phyloP scores from a whole-genome alignment of 208 protist genomes.

The Wallacemonas sp. region DNA sequence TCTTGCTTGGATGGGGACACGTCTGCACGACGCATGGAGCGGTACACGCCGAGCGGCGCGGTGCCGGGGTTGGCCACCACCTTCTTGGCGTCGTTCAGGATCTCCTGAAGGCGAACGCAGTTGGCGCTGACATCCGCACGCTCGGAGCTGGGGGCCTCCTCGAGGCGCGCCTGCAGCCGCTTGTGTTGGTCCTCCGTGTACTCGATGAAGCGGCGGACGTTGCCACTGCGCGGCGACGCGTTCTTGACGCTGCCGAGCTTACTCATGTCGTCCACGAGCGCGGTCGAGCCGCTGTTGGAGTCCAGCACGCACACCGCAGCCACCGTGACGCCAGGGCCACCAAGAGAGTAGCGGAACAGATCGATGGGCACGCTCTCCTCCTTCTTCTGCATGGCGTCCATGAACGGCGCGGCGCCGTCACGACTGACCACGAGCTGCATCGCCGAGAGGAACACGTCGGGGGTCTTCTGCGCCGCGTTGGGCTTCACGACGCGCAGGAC shows the following conservation, averaged over 20 bases:
- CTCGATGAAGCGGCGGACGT: slow-evolving; percentile 63
- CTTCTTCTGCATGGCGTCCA: slow-evolving; percentile 30
- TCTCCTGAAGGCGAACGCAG: slow-evolving; percentile 32
- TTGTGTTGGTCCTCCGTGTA: slow-evolving; percentile 34
- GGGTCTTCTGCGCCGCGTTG: slow-evolving; percentile 4
- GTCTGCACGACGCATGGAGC: slow-evolving; percentile 13
- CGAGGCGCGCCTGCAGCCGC: slow-evolving; percentile 22
- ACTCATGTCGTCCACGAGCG: slow-evolving; percentile 28
- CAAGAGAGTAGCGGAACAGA: slow-evolving; percentile 50
- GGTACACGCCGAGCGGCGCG: slow-evolving; percentile 42
- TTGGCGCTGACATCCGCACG: slow-evolving; percentile 24
- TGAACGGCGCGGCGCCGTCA: slow-evolving; percentile 29
- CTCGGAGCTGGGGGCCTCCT: slow-evolving; percentile 25
- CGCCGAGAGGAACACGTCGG: slow-evolving; percentile 49
- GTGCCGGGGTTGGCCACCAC: slow-evolving; percentile 41
- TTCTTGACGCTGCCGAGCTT: slow-evolving; percentile 50
- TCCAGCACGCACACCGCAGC: slow-evolving; percentile 38
- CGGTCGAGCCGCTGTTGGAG: slow-evolving; percentile 13
- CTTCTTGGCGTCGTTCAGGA: slow-evolving; percentile 40
- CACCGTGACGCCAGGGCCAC: slow-evolving; percentile 38
- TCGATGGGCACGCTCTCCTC: slow-evolving; percentile 21
- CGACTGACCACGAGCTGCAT: slow-evolving; percentile 42
- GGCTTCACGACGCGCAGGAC: slow-evolving; percentile 50
- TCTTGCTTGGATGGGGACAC: neutral
- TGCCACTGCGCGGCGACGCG: slow-evolving; percentile 52